Evolutionary conservation across 192 early-diverging fungal species (phyloP).

Genomic region (Entomortierella lignicola): DNA sequence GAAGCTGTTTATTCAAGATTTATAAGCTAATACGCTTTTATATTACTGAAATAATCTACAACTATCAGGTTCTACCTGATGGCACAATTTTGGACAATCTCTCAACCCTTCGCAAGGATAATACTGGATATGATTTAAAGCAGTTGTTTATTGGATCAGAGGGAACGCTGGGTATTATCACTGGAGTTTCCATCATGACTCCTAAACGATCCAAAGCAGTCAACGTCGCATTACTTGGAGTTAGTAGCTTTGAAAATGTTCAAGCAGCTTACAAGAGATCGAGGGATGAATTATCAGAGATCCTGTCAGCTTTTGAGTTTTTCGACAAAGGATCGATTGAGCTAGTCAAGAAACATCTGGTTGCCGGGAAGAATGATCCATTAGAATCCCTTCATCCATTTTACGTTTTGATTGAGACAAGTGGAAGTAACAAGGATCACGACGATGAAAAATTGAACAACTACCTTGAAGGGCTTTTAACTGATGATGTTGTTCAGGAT

Average conservation of each 20-base stretch:
- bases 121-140: constrained; percentile 97
- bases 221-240: constrained; percentile 84
- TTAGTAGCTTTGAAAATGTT: constrained; percentile 85
- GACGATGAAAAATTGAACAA: constrained; percentile 90
- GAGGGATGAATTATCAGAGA: constrained; percentile 87
- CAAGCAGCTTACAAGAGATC: constrained; percentile 84
- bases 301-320: constrained; percentile 98
- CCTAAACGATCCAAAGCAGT: constrained; percentile 79
- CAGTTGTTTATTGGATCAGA: constrained; percentile 98
- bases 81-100: constrained; percentile 91
- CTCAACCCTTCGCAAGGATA: constrained; percentile 94
- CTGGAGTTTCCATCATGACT: constrained; percentile 88
- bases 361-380: constrained; percentile 70
- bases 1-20: too few species aligned
- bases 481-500: constrained; percentile 80
- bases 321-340: constrained; percentile 84
- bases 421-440: constrained; percentile 93
- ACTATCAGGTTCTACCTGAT: constrained; percentile 80
- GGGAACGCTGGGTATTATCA: constrained; percentile 94
- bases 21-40: too few species aligned
- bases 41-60: too few species aligned
- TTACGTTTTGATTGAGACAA: constrained; percentile 95
- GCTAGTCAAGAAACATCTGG: constrained; percentile 84
- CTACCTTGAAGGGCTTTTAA: constrained; percentile 86
- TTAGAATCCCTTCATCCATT: constrained; percentile 82